Base-by-base conservation (phyloP, 208 protist genomes). In the Trypanosoma boissoni region DNA sequence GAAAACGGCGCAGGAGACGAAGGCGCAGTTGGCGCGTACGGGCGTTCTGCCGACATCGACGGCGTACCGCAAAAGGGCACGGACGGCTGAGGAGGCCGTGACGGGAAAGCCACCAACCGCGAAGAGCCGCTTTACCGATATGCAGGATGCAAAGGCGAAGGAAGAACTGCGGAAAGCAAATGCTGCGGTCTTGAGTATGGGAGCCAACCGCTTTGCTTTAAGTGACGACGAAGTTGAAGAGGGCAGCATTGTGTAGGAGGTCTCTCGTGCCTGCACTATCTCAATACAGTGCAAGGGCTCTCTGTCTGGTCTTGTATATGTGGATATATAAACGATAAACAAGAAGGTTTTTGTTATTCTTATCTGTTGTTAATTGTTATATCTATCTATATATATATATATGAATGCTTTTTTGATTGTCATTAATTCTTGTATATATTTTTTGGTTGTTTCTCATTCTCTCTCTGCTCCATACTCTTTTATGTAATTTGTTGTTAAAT, bases 1-100 rank as follows among this genome's bases (percentile, higher is more conserved):
- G 7, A 64, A 64, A 24, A 76, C 73, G n/a, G 80, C 86, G 55
- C 58, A 71, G 8, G 86, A 90, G 50, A 89, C 83, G 32, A 78
- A 74, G 26, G 62, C 65, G 16, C 83, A 93, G 63, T 78, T 93
- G 28, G 69, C 75, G 14, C 72, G 74, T 3, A 83, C 70, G 10
- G 66, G 74, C 3, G 77, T 72, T 10, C 74, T 88, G 18, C 73
- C 72, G 1, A 75, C 69, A 24, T 58, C 66, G 28, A 63, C 23
- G 54, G 58, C 63, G 44, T 45, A 43, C 51, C 68, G 39, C 34
- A 62, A 63, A 18, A 51, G 60, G 28, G 58, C 53, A 7, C 54
- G 60, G 4, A 10, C 46, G n/a, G 72, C 68, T 14, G 6, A 46
- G 46, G 65, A 72, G 31, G 39, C 24, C 8, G 27, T 18, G n/a